These are phyloP conservation scores for Stemphylium lycopersici DNA, from an alignment of 2,329 filamentous ascomycete genomes.

Conservation along the genomic window DNA sequence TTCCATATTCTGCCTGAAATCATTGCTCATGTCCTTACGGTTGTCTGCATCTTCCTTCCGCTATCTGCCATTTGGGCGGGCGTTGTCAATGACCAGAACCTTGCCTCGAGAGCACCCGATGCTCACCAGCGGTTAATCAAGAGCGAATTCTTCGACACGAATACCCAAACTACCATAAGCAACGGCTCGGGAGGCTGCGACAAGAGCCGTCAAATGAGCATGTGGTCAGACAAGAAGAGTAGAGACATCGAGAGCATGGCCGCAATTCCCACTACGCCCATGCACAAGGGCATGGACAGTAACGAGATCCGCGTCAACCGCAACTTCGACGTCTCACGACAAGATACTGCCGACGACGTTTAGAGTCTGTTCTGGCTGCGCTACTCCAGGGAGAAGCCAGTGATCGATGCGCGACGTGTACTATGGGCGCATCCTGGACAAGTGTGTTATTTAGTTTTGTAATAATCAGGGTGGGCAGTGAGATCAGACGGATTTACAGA, in stretches of 20 bases:
- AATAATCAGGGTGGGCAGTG: neutral
- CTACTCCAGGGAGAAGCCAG: neutral
- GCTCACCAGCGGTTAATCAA: conserved; percentile 37
- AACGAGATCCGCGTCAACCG: conserved; percentile 29
- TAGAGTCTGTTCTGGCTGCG: neutral
- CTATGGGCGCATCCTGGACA: neutral
- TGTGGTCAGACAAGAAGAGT: conserved; percentile 21
- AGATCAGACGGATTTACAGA: neutral
- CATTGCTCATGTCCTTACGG: conserved; percentile 60
- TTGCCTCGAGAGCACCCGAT: conserved; percentile 29
- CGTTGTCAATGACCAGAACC: conserved; percentile 32
- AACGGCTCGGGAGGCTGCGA: conserved; percentile 20
- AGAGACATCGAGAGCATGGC: conserved; percentile 24
- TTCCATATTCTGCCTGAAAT: conserved; percentile 59
- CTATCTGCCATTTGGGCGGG: conserved; percentile 70
- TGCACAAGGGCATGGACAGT: conserved; percentile 10
- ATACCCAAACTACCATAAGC: conserved; percentile 6
- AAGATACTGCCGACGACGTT: conserved; percentile 15
- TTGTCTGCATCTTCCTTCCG: conserved; percentile 68
- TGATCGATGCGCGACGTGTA: neutral
- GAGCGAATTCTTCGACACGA: conserved; percentile 28
- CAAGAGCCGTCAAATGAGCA: conserved; percentile 27
- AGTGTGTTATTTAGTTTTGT: neutral
- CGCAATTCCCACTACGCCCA: conserved; percentile 2
- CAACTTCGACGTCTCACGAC: conserved; percentile 30